Evolutionary conservation across 2,329 filamentous ascomycete species (phyloP).

Genomic region (Stachybotrys chlorohalonatus): DNA sequence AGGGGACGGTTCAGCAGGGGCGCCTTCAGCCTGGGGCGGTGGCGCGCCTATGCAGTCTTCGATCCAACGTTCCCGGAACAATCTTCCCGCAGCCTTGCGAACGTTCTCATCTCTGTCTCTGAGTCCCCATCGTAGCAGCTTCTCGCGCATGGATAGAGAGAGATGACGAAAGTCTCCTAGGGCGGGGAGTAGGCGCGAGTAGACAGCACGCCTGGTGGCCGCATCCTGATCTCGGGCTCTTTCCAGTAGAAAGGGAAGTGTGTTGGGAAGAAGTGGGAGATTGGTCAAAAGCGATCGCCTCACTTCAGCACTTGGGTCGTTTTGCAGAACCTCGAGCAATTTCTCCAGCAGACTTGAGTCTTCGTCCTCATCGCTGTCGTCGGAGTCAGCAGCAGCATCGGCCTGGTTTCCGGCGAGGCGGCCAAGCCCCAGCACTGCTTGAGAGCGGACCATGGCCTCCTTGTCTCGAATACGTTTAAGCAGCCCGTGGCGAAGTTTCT

Average conservation of each 20-base stretch:
- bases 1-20: slow-evolving; percentile 44
- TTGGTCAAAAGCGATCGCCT: slow-evolving; percentile 81
- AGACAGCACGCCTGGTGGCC: slow-evolving; percentile 74
- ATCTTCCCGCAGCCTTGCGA: slow-evolving; percentile 76
- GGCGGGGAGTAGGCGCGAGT: slow-evolving; percentile 76
- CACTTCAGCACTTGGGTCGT: slow-evolving; percentile 91
- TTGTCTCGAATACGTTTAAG: slow-evolving; percentile 87
- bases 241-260: slow-evolving; percentile 81
- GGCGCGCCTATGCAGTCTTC: slow-evolving; percentile 76
- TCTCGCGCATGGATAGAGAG: slow-evolving; percentile 89
- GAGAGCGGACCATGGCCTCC: slow-evolving; percentile 82
- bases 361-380: slow-evolving; percentile 56
- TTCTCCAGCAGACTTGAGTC: slow-evolving; percentile 68
- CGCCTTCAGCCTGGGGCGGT: slow-evolving; percentile 45
- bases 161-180: slow-evolving; percentile 92
- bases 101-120: slow-evolving; percentile 92
- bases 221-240: slow-evolving; percentile 83
- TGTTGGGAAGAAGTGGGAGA: slow-evolving; percentile 74
- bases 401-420: slow-evolving; percentile 71
- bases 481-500: slow-evolving; percentile 68
- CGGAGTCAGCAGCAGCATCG: slow-evolving; percentile 60
- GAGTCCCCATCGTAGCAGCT: slow-evolving; percentile 88
- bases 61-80: slow-evolving; percentile 96
- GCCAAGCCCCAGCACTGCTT: slow-evolving; percentile 85
- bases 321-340: slow-evolving; percentile 79